Evolutionary conservation across 2,329 filamentous ascomycete genomes (phyloP), one percentile per base, ranked within the genome.

Genomic region (Penicillium sp.): DNA sequence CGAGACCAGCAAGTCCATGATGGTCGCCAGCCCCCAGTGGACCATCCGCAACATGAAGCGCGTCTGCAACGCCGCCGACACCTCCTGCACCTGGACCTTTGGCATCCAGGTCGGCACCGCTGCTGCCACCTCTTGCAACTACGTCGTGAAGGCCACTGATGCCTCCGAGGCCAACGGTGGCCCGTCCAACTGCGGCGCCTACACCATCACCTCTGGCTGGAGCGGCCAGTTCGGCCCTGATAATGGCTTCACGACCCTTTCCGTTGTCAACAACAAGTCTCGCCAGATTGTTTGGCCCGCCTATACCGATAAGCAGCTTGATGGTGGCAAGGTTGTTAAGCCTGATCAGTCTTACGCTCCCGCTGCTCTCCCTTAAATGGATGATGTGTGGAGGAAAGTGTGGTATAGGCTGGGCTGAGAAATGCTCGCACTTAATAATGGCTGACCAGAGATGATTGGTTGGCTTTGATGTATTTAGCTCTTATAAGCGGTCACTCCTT

Each of bases 221-320:
- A 80, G 76, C 65, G 80, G 75, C 63, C 76, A 82, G 61, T 84
- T 84, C 57, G 82, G 80, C 43, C 51, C 68, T 10, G 76, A 67
- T 55, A 70, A 78, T 21, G 81, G 79, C 58, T 84, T 83, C 73
- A 83, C 80, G 20, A 81, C 78, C 18, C 68, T 84, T 23, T 72
- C 77, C 17, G 76, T 84, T 46, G 74, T 77, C 40, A 70, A 81
- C 67, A 68, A 72, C 56, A 68, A 67, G 41, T 69, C 74, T 55
- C 52, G 46, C 29, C 54, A 63, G 46, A 83, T 84, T 49, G 65
- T 75, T 54, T 84, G 72, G 69, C 80, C 81, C 24, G 72, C 77
- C 33, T 84, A 83, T 64, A 80, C 75, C 60, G 82, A 84, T 60
- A 72, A 69, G 45, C 73, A 82, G 69, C 69, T 84, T 18, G 67